Percentiles rank a stretch among this genome's conserved stretches.
phyloP scores from a whole-genome alignment of 805 yeast species.

The Cyberlindnera veronae region DNA sequence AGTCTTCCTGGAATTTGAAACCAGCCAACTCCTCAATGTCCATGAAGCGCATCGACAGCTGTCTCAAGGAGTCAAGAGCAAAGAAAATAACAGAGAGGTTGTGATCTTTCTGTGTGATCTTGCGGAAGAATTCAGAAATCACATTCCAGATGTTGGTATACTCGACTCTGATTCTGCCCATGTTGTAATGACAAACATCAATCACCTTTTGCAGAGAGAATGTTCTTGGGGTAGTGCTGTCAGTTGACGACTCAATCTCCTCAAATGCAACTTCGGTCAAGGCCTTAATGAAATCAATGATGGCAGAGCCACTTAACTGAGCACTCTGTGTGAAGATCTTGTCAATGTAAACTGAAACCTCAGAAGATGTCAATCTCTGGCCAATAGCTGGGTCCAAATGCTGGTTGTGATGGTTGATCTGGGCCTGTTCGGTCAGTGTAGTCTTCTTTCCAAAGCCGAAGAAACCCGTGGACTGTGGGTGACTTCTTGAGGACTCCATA shows the following conservation, averaged over 20 bases:
- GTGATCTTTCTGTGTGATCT: constrained; percentile 68
- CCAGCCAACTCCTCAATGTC: constrained; percentile 93
- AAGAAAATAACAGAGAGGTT: constrained; percentile 78
- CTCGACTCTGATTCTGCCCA: constrained; percentile 92
- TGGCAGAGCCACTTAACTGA: constrained; percentile 75
- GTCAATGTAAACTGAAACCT: constrained; percentile 77
- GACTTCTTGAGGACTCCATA: constrained; percentile 45
- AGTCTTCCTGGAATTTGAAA: constrained; percentile 93
- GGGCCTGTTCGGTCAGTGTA: constrained; percentile 63
- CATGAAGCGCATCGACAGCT: constrained; percentile 85
- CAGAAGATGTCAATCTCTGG: constrained; percentile 56
- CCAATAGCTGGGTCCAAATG: constrained; percentile 58
- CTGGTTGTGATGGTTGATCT: constrained; percentile 68
- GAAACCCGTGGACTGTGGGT: constrained; percentile 32
- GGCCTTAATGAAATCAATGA: constrained; percentile 82
- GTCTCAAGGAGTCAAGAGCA: constrained; percentile 92
- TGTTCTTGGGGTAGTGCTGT: constrained; percentile 79
- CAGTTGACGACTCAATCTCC: constrained; percentile 86
- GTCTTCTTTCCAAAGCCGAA: constrained; percentile 55
- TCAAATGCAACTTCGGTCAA: constrained; percentile 82
- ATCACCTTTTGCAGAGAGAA: constrained; percentile 93
- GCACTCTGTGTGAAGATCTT: constrained; percentile 82
- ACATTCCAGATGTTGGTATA: constrained; percentile 96
- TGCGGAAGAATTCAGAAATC: constrained; percentile 86
- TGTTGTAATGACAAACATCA: constrained; percentile 95